Percentiles rank a stretch among this genome's conserved stretches.
Evolutionary conservation across 371 early-diverging fungal species (phyloP).

Genomic region (Saksenaea vasiformis): DNA sequence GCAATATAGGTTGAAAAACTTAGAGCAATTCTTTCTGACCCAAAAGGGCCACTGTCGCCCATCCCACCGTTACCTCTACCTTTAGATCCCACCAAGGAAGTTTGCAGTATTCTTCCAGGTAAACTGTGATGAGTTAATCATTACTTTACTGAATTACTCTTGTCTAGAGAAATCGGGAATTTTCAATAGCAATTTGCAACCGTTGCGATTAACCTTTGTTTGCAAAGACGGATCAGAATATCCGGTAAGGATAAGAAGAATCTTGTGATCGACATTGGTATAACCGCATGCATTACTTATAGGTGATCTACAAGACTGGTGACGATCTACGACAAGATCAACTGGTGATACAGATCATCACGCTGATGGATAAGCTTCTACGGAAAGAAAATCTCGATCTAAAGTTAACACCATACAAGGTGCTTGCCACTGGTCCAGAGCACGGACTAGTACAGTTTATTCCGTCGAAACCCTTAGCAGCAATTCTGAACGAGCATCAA

Average conservation of each 20-base stretch:
- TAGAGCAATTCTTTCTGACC: slow-evolving; percentile 73
- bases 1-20: slow-evolving; percentile 74
- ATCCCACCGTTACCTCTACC: slow-evolving; percentile 85
- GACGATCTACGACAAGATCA: slow-evolving; percentile 98
- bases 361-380: slow-evolving; percentile 92
- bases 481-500: slow-evolving; percentile 85
- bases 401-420: slow-evolving; percentile 90
- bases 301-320: slow-evolving; percentile 92
- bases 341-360: slow-evolving; percentile 94
- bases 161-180: slow-evolving; percentile 74
- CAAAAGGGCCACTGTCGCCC: slow-evolving; percentile 73
- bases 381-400: slow-evolving; percentile 94
- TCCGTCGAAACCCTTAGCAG: slow-evolving; percentile 82
- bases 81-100: slow-evolving; percentile 82
- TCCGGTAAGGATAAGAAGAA: slow-evolving; percentile 40
- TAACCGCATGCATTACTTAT: neutral
- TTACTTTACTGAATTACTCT: neutral
- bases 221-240: slow-evolving; percentile 81
- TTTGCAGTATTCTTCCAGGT: slow-evolving; percentile 86
- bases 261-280: neutral
- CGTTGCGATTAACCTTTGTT: slow-evolving; percentile 81
- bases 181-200: slow-evolving; percentile 90
- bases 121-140: slow-evolving; percentile 8
- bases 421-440: slow-evolving; percentile 90
- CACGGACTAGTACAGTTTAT: slow-evolving; percentile 94